These are phyloP conservation scores for Sporisorium sorghi DNA, from an alignment of 1,284 basidiomycete species.

Conservation along the genomic window DNA sequence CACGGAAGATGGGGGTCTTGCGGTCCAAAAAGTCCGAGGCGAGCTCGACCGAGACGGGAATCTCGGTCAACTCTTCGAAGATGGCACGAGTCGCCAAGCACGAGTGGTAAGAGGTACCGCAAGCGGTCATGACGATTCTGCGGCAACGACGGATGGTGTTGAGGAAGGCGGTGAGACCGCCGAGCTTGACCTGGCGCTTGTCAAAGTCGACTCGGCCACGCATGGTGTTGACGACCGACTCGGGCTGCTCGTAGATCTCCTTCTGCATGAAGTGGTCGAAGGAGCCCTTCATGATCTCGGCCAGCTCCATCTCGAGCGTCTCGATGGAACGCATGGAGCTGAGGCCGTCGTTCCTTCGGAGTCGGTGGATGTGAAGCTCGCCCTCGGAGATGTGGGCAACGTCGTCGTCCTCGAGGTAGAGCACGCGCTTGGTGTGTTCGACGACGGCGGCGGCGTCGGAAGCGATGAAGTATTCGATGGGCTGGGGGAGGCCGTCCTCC, in stretches of 20 bases:
- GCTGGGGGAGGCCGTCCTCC: slow-evolving; percentile 96
- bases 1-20: slow-evolving; percentile 98
- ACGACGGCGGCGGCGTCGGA: slow-evolving; percentile 96
- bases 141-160: slow-evolving; percentile 94
- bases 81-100: slow-evolving; percentile 97
- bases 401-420: slow-evolving; percentile 99
- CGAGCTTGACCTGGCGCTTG: slow-evolving; percentile 87
- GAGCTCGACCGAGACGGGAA: slow-evolving; percentile 95
- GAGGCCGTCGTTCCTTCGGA: slow-evolving; percentile 84
- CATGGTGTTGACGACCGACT: slow-evolving; percentile 99
- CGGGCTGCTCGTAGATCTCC: slow-evolving; percentile 99
- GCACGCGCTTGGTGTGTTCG: slow-evolving; percentile 98
- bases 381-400: slow-evolving; percentile 98
- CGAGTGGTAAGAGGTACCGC: slow-evolving; percentile 98
- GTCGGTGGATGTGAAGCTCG: slow-evolving; percentile 96
- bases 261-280: slow-evolving; percentile 99
- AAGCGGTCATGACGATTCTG: slow-evolving; percentile 95
- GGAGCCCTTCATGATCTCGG: slow-evolving; percentile 99
- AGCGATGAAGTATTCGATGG: slow-evolving; percentile 99
- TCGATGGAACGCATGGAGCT: slow-evolving; percentile 93
- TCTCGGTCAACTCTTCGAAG: slow-evolving; percentile 99
- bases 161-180: slow-evolving; percentile 93
- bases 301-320: slow-evolving; percentile 97
- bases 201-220: slow-evolving; percentile 99
- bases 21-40: slow-evolving; percentile 99